Evolutionary conservation across 164 flowering plant species (phyloP).

Genomic region (Pachysandra terminalis): DNA sequence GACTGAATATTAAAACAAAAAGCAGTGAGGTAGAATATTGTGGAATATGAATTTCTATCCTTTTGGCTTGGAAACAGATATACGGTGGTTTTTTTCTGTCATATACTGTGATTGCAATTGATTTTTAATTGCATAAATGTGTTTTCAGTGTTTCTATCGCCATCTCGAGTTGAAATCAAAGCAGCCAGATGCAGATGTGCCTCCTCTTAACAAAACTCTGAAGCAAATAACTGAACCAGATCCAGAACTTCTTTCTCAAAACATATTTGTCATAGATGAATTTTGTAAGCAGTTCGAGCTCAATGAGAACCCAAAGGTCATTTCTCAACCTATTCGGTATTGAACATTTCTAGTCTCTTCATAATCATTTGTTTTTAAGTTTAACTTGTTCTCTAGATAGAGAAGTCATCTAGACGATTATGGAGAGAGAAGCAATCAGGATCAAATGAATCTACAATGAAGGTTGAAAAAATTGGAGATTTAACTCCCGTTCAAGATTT

Average conservation of each 20-base stretch:
- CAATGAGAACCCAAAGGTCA: conserved; percentile 80
- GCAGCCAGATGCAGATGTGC: conserved; percentile 71
- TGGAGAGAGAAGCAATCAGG: conserved; percentile 56
- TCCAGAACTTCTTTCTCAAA: conserved; percentile 53
- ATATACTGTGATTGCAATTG: too few species aligned
- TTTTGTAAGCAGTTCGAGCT: conserved; percentile 58
- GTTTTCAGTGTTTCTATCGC: conserved; percentile 70
- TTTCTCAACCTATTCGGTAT: background rate
- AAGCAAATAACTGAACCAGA: conserved; percentile 79
- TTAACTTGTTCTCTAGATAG: conserved; percentile 47
- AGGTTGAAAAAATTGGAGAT: conserved; percentile 54
- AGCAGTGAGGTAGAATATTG: background rate
- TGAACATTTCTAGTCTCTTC: background rate
- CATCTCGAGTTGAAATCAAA: conserved; percentile 73
- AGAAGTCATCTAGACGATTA: conserved; percentile 52
- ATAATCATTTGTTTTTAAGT: background rate
- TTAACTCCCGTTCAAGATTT: conserved; percentile 74
- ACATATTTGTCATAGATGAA: conserved; percentile 45
- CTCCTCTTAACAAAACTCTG: conserved; percentile 77
- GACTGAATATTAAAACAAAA: too few species aligned
- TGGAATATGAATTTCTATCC: background rate
- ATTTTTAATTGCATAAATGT: background rate
- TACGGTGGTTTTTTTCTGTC: conserved; percentile 1
- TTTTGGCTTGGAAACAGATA: background rate
- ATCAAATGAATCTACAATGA: conserved; percentile 39